Evolutionary conservation across 352 stramenopile species (phyloP).

Genomic region (Pythium insidiosum): DNA sequence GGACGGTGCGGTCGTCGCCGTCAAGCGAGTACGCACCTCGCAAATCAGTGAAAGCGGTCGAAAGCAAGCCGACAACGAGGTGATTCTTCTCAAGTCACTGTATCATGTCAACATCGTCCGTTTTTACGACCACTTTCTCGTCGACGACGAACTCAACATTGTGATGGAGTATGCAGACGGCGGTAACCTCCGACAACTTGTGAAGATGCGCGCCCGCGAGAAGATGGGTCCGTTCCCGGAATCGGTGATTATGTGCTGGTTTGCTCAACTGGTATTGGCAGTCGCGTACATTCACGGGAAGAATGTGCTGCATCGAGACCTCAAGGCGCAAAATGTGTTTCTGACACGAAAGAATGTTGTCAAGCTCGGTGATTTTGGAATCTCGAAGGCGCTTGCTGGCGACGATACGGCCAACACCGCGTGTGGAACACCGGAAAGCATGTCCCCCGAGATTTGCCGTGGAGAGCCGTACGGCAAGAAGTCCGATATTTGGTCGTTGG

Average conservation of each 20-base stretch:
- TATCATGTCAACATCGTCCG: conserved; percentile 88
- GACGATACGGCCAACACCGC: conserved; percentile 77
- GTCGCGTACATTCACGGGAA: conserved; percentile 87
- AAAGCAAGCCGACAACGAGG: conserved; percentile 85
- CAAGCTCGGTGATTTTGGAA: conserved; percentile 85
- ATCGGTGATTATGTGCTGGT: conserved; percentile 83
- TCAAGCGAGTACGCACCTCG: conserved; percentile 78
- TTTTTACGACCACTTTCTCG: conserved; percentile 86
- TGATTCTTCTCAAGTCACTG: conserved; percentile 84
- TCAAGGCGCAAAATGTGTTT: conserved; percentile 88
- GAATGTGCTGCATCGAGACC: conserved; percentile 81
- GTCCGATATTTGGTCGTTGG: conserved; percentile 86
- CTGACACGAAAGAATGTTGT: conserved; percentile 83
- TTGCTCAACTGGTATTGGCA: conserved; percentile 76
- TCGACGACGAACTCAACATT: conserved; percentile 84
- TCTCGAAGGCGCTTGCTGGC: conserved; percentile 77
- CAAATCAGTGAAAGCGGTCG: conserved; percentile 77
- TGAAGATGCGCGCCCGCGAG: conserved; percentile 67
- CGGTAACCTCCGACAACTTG: conserved; percentile 75
- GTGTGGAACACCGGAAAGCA: conserved; percentile 81
- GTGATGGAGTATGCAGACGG: conserved; percentile 86
- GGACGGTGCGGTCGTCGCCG: conserved; percentile 73
- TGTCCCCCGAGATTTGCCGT: conserved; percentile 86
- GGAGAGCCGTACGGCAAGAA: conserved; percentile 86
- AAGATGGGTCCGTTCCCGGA: conserved; percentile 82